Evolutionary conservation across 495 filamentous ascomycete genomes (phyloP).

Genomic region (Apodospora peruviana): DNA sequence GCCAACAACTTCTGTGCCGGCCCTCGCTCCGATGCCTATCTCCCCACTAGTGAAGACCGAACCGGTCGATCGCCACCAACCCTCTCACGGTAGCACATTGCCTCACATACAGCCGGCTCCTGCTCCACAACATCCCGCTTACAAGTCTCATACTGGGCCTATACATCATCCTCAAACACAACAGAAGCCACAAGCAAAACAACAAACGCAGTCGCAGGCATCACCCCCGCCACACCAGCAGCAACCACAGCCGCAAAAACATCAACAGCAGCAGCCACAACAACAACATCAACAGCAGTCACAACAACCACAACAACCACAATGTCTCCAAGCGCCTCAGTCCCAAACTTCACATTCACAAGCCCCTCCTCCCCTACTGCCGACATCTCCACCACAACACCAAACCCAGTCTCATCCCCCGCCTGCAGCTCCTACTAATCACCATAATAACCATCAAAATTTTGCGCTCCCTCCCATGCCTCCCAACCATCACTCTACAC

Average conservation of each 20-base stretch:
- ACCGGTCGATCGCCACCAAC: constrained; percentile 12
- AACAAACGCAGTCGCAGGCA: no score
- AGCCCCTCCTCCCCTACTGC: background rate
- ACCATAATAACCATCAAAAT: constrained; percentile 1
- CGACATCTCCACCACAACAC: constrained; percentile 3
- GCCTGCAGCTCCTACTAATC: background rate
- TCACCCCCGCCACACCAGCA: constrained; percentile 10
- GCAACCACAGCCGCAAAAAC: constrained; percentile 10
- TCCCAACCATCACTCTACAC: constrained; percentile 22
- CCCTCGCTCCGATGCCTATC: constrained; percentile 10
- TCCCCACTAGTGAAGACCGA: constrained; percentile 21
- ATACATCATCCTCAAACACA: constrained; percentile 12
- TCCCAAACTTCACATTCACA: background rate
- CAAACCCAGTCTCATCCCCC: constrained; percentile 1
- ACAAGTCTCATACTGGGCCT: constrained; percentile 12
- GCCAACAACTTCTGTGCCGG: background rate
- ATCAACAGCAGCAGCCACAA: constrained; percentile 8
- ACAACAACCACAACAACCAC: constrained; percentile 7
- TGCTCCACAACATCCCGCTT: constrained; percentile 6
- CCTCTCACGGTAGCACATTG: constrained; percentile 14
- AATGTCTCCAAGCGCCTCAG: background rate
- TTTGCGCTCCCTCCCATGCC: constrained; percentile 13
- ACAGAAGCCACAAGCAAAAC: constrained; percentile 4
- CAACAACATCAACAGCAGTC: constrained; percentile 8
- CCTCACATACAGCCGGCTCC: constrained; percentile 27